These are phyloP conservation scores for Mortierella alpina DNA, from an alignment of 192 early-diverging fungal species.

Conservation along the genomic window DNA sequence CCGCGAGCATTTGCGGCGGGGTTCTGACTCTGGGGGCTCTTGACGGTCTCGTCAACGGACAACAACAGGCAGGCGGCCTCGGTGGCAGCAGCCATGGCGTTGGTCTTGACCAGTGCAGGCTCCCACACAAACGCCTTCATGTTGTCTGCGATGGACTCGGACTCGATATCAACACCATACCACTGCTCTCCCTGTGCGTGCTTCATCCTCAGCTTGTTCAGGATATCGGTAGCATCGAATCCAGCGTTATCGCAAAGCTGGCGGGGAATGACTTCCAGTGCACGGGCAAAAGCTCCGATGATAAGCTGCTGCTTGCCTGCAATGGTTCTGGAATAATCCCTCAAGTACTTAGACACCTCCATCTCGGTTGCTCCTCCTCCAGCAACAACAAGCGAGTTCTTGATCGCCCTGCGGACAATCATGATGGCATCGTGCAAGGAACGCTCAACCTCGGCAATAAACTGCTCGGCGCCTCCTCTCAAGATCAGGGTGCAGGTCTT, in stretches of 20 bases:
- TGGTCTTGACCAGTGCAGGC: conserved; percentile 97
- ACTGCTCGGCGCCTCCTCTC: conserved; percentile 98
- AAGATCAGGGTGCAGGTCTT: conserved; percentile 97
- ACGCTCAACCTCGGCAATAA: conserved; percentile 98
- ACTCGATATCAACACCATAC: conserved; percentile 94
- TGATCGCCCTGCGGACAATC: conserved; percentile 98
- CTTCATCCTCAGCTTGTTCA: conserved; percentile 96
- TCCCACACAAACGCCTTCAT: conserved; percentile 97
- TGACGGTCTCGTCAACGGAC: conserved; percentile 97
- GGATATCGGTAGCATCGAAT: conserved; percentile 97
- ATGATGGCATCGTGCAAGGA: conserved; percentile 99
- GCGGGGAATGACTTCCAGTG: conserved; percentile 97
- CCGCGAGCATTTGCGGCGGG: conserved; percentile 69
- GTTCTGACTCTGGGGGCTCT: conserved; percentile 87
- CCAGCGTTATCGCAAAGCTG: conserved; percentile 99
- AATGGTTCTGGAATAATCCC: conserved; percentile 91
- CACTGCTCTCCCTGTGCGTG: conserved; percentile 85
- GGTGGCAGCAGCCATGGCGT: conserved; percentile 91
- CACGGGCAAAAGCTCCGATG: conserved; percentile 92
- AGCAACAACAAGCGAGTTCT: conserved; percentile 95
- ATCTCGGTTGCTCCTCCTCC: conserved; percentile 99
- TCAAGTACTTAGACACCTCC: conserved; percentile 95
- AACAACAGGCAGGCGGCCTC: conserved; percentile 97
- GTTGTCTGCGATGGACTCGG: conserved; percentile 90
- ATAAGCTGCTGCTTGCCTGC: conserved; percentile 99